phyloP scores from a whole-genome alignment of 2,329 filamentous ascomycete genomes.

The Penicillium thymicola region DNA sequence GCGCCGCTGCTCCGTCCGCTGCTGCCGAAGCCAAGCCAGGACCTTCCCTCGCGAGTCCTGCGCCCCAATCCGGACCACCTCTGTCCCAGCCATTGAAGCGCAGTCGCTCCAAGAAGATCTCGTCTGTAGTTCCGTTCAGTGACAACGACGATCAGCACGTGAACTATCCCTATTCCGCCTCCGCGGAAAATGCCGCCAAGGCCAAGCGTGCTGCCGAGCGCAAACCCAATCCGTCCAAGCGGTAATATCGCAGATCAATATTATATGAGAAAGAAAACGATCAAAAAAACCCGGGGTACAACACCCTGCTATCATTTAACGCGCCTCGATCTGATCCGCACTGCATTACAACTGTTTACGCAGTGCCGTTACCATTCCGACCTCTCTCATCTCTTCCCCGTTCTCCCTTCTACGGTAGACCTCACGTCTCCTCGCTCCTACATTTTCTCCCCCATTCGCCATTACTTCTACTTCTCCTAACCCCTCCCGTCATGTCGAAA shows the following conservation, averaged over 20 bases:
- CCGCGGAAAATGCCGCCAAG: conserved; percentile 31
- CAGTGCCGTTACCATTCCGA: not conserved
- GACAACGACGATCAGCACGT: conserved; percentile 36
- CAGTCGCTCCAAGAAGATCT: conserved; percentile 31
- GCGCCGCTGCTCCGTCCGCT: conserved; percentile 34
- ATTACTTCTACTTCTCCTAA: conserved; percentile 7
- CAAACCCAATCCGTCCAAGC: conserved; percentile 20
- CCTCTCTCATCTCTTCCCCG: not conserved
- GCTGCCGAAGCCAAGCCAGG: conserved; percentile 34
- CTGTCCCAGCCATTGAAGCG: conserved; percentile 33
- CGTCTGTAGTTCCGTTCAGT: conserved; percentile 25
- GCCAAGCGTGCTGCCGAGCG: conserved; percentile 26
- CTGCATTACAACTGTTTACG: not conserved
- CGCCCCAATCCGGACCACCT: conserved; percentile 24
- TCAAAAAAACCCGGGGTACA: not conserved
- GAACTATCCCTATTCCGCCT: conserved; percentile 36
- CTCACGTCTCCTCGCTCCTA: not conserved
- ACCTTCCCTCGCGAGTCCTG: conserved; percentile 30
- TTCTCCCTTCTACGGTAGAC: conserved; percentile 1
- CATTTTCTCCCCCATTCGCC: not conserved
- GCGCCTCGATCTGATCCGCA: not conserved
- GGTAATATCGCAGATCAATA: not conserved
- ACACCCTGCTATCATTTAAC: not conserved
- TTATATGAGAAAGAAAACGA: not conserved
- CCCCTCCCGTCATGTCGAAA: conserved; percentile 15